A percentile compares a stretch with the other conserved stretches of the same genome.
Conservation (phyloP, 2,329 filamentous ascomycete genomes). For the Epichloe typhina region DNA sequence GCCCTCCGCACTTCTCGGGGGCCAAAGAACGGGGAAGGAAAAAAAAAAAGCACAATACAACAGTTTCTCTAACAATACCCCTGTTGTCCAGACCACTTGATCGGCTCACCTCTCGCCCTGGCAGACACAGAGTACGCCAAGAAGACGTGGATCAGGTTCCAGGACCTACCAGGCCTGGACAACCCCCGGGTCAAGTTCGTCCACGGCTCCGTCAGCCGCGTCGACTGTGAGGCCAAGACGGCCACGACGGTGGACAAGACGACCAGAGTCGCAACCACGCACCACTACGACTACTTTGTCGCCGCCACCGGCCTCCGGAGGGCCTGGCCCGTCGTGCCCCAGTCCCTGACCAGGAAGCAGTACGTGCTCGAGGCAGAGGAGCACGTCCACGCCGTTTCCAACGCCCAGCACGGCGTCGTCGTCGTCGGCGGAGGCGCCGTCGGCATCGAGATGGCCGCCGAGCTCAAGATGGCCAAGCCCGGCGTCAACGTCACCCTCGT, state of each 20-base stretch:
- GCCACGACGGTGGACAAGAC: slow-evolving; percentile 40
- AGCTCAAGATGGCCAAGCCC: slow-evolving; percentile 58
- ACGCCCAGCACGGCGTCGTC: slow-evolving; percentile 45
- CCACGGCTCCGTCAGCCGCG: slow-evolving; percentile 47
- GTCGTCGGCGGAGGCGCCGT: slow-evolving; percentile 69
- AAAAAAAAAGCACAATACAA: not conserved
- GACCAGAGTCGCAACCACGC: slow-evolving; percentile 27
- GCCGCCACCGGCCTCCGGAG: slow-evolving; percentile 57
- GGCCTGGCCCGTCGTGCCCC: slow-evolving; percentile 60
- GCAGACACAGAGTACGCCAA: slow-evolving; percentile 48
- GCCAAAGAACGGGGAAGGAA: not conserved
- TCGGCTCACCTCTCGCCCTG: slow-evolving; percentile 62
- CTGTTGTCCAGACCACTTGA: slow-evolving; percentile 48
- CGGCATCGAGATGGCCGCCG: slow-evolving; percentile 70
- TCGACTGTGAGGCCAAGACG: slow-evolving; percentile 47
- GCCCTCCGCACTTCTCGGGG: too few relatives aligned
- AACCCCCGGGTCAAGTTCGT: slow-evolving; percentile 46
- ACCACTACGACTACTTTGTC: slow-evolving; percentile 63
- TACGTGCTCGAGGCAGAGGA: slow-evolving; percentile 49
- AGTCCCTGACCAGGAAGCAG: slow-evolving; percentile 44
- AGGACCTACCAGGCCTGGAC: slow-evolving; percentile 53
- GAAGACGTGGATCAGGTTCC: slow-evolving; percentile 58
- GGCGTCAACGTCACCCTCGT: slow-evolving; percentile 55
- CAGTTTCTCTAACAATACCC: not conserved
- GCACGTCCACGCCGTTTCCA: slow-evolving; percentile 42